Conservation (phyloP, 2,329 filamentous ascomycete species). For the Gnomoniopsis sp. region DNA sequence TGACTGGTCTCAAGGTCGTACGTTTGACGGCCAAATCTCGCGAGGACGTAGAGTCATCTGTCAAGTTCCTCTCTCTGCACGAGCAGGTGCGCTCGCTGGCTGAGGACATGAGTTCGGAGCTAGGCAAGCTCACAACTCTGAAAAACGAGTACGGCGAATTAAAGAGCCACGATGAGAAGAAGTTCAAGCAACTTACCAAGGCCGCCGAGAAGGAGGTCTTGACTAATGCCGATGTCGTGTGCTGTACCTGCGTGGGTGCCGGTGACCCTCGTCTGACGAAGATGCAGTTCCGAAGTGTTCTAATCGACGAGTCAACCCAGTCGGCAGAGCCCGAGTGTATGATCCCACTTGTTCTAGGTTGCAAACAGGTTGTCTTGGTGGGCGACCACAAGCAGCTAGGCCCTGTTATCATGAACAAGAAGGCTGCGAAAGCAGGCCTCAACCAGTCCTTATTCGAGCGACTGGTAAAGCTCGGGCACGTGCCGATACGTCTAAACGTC, state of each 20-base stretch:
- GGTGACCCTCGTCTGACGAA: slow-evolving; percentile 93
- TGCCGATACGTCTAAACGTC: slow-evolving; percentile 89
- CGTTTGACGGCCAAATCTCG: slow-evolving; percentile 98
- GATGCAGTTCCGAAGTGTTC: slow-evolving; percentile 96
- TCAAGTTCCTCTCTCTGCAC: slow-evolving; percentile 91
- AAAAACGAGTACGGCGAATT: slow-evolving; percentile 90
- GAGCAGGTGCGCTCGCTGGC: slow-evolving; percentile 92
- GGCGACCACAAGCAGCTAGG: slow-evolving; percentile 98
- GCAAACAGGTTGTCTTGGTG: slow-evolving; percentile 98
- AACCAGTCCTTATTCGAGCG: slow-evolving; percentile 99
- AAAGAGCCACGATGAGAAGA: slow-evolving; percentile 95
- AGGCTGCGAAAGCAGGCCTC: slow-evolving; percentile 93
- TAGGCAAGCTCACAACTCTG: slow-evolving; percentile 87
- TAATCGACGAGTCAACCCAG: slow-evolving; percentile 98
- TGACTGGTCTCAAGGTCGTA: slow-evolving; percentile 92
- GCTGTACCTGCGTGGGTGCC: slow-evolving; percentile 96
- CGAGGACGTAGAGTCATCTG: slow-evolving; percentile 97
- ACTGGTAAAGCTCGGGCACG: slow-evolving; percentile 84
- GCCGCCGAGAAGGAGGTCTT: slow-evolving; percentile 93
- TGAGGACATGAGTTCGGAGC: slow-evolving; percentile 81
- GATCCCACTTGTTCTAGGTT: slow-evolving; percentile 94
- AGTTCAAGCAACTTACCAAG: slow-evolving; percentile 92
- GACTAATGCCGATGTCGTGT: slow-evolving; percentile 94
- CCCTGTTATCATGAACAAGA: slow-evolving; percentile 99
- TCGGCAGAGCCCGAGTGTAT: slow-evolving; percentile 98